phyloP scores from a whole-genome alignment of 2,329 filamentous ascomycete genomes.

The Fusarium kyushuense region DNA sequence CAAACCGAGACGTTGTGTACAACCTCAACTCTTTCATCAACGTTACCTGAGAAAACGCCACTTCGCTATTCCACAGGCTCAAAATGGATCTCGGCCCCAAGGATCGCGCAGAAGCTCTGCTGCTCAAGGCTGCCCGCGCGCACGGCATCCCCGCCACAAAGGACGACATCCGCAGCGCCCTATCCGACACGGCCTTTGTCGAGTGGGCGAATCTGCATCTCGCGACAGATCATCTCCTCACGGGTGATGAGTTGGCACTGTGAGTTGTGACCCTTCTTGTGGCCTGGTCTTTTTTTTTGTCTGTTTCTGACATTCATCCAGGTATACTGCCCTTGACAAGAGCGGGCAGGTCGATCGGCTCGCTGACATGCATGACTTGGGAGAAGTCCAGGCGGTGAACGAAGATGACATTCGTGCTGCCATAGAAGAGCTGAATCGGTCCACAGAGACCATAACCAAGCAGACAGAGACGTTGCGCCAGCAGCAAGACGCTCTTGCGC shows the following conservation, averaged over 20 bases:
- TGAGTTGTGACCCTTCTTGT: conserved; percentile 50
- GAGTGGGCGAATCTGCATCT: conserved; percentile 65
- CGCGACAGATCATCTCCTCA: conserved; percentile 64
- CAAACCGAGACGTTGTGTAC: conserved; percentile 35
- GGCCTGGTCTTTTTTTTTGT: no score
- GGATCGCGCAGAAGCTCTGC: conserved; percentile 51
- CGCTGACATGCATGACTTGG: conserved; percentile 59
- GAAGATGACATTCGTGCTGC: conserved; percentile 72
- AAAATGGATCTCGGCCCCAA: conserved; percentile 48
- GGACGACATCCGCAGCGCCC: conserved; percentile 55
- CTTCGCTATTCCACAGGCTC: conserved; percentile 51
- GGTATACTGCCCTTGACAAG: conserved; percentile 63
- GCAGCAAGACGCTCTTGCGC: conserved; percentile 71
- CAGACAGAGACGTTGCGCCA: conserved; percentile 71
- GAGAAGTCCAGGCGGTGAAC: conserved; percentile 62
- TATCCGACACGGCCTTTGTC: conserved; percentile 55
- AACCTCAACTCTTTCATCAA: conserved; percentile 25
- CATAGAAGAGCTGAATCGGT: conserved; percentile 72
- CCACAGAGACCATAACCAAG: conserved; percentile 72
- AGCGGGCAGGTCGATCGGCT: conserved; percentile 62
- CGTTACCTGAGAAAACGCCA: conserved; percentile 47
- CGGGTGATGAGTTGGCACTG: conserved; percentile 66
- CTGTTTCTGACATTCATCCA: conserved; percentile 47
- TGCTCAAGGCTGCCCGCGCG: conserved; percentile 51
- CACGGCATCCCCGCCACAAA: conserved; percentile 51